Conservation (phyloP, 2,329 filamentous ascomycete species). For the Alternaria rosae region DNA sequence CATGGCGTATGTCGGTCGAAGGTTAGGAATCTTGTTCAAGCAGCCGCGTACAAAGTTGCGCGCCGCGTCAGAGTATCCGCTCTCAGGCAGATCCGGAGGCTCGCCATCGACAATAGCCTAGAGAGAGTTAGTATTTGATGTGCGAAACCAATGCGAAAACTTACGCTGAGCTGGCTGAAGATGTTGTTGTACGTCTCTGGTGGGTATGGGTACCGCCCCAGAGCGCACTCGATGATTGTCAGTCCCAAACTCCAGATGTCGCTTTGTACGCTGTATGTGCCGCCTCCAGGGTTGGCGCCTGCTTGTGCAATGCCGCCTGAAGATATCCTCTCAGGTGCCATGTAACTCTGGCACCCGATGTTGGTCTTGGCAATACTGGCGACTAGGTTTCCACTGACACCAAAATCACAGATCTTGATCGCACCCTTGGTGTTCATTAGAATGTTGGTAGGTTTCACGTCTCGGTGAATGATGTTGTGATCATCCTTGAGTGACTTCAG, state of each 20-base stretch:
- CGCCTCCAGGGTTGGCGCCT: constrained; percentile 72
- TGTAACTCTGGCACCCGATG: constrained; percentile 98
- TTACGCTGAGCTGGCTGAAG: constrained; percentile 94
- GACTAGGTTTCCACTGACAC: constrained; percentile 94
- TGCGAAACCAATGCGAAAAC: constrained; percentile 44
- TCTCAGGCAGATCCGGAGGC: constrained; percentile 83
- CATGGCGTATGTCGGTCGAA: constrained; percentile 93
- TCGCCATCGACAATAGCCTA: constrained; percentile 98
- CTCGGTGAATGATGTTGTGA: constrained; percentile 98
- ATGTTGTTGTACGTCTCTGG: constrained; percentile 98
- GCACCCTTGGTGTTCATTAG: constrained; percentile 88
- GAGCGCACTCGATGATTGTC: constrained; percentile 93
- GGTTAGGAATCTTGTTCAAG: constrained; percentile 88
- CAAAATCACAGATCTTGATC: constrained; percentile 98
- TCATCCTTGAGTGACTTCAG: constrained; percentile 94
- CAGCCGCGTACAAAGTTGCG: constrained; percentile 88
- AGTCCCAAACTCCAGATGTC: constrained; percentile 97
- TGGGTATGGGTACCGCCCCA: constrained; percentile 94
- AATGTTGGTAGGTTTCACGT: constrained; percentile 99
- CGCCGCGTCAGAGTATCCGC: constrained; percentile 79
- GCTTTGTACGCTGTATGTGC: constrained; percentile 96
- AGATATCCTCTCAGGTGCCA: constrained; percentile 95
- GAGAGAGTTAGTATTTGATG: constrained; percentile 1
- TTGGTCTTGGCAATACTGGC: constrained; percentile 98
- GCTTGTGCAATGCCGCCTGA: constrained; percentile 79